A percentile compares a stretch with the other conserved stretches of the same genome.
These are phyloP conservation scores for Ochetophila trinervis DNA, from an alignment of 306 rosid species.

Conservation along the genomic window DNA sequence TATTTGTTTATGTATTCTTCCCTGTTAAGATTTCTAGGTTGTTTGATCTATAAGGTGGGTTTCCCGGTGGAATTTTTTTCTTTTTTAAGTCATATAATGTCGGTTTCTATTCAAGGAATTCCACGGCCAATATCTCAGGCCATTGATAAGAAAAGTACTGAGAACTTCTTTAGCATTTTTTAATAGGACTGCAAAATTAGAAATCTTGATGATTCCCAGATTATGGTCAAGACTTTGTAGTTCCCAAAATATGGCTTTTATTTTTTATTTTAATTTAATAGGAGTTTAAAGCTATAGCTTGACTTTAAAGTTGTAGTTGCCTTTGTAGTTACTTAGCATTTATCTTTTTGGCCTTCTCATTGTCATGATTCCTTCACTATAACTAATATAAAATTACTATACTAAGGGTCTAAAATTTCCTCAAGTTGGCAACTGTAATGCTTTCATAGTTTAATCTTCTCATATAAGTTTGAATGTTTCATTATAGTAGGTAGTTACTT, in stretches of 20 bases:
- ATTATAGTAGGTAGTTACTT: neutral
- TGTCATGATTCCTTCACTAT: neutral
- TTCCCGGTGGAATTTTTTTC: neutral
- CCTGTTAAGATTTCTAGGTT: conserved; percentile 4
- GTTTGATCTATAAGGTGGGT: conserved; percentile 13
- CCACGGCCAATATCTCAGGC: neutral
- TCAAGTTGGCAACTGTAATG: neutral
- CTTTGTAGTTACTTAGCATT: neutral
- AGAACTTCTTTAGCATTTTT: neutral
- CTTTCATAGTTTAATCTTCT: neutral
- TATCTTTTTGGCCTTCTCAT: neutral
- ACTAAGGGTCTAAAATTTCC: neutral
- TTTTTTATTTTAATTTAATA: too few relatives aligned
- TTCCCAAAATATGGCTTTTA: too few relatives aligned
- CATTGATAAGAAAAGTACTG: neutral
- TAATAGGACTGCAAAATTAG: neutral
- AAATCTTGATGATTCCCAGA: neutral
- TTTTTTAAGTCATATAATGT: neutral
- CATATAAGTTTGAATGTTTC: neutral
- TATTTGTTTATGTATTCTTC: neutral
- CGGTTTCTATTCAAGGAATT: neutral
- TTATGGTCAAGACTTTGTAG: neutral
- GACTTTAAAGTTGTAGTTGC: too few relatives aligned
- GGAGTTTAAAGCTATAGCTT: too few relatives aligned
- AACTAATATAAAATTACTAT: neutral